Evolutionary conservation across 2,329 filamentous ascomycete genomes (phyloP), one percentile per base, ranked within the genome.

Genomic region (Colletotrichum sansevieriae): DNA sequence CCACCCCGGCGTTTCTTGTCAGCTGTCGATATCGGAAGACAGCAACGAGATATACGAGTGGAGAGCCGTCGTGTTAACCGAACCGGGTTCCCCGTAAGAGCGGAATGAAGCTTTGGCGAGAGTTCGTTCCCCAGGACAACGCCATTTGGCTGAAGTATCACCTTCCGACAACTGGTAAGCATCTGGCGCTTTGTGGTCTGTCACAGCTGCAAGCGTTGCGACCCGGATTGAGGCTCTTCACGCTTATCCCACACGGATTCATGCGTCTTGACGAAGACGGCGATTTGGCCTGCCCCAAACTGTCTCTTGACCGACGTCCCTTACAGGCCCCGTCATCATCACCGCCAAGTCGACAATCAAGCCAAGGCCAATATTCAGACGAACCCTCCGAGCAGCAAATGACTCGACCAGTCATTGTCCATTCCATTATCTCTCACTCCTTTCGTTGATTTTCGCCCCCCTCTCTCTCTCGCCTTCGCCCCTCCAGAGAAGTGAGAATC

Each of bases 331-430:
- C 4, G 20, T 61, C 62, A 56, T 61, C 62, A 56, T 69, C 62
- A 66, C 62, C 55, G 66, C 66, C 63, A 66, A 69, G 63, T 33
- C 4, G 22, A 37, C 12, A 46, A 49, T 52, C 56, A 46, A 52
- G 66, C 66, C 62, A 69, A 69, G 66, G 18, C 65, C 66, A 61
- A 69, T 66, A 60, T 62, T 63, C 55, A 61, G 66, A 51, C 41
- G 9, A 68, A 55, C 49, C 39, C n/a, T 47, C 55, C 49, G n/a
- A 49, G 12, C 25, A 20, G 33, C 18, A 5, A 11, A 46, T 33
- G 49, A 61, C 49, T 66, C 66, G 56, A 20, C 66, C 66, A 69
- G 62, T 66, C 63, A 69, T 18, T 49, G 12, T 56, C 35, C 43
- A 41, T 46, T 35, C 15, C 51, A 43, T 49, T 69, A 61, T 69